phyloP scores from a whole-genome alignment of 345 rosid genomes.

The Populus deltoides region DNA sequence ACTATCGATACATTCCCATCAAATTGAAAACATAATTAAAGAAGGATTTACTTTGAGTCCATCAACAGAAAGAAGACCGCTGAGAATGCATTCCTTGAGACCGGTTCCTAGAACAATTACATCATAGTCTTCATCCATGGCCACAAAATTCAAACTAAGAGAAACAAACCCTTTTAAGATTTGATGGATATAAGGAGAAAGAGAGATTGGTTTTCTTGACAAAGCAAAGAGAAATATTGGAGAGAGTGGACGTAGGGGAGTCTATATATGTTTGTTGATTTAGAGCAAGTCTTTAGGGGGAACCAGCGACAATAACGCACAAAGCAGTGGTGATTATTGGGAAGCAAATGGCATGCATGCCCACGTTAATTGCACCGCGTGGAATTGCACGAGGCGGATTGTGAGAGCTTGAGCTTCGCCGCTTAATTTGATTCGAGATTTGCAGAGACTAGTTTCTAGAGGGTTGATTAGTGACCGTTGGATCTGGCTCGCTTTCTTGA shows the following conservation, averaged over 20 bases:
- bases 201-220: not conserved
- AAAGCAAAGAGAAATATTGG: not conserved
- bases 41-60: slow-evolving; percentile 67
- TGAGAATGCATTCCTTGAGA: slow-evolving; percentile 93
- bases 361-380: too few relatives aligned
- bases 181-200: not conserved
- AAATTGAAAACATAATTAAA: not conserved
- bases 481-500: not conserved
- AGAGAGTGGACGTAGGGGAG: not conserved
- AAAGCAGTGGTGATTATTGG: not conserved
- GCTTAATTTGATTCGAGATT: too few relatives aligned
- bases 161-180: not conserved
- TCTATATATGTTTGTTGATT: not conserved
- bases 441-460: not conserved
- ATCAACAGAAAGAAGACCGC: slow-evolving; percentile 89
- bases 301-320: slow-evolving; percentile 26
- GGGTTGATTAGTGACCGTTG: not conserved
- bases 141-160: not conserved
- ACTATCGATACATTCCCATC: not conserved
- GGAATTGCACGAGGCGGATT: too few relatives aligned
- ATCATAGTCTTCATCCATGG: slow-evolving; percentile 92
- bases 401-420: too few relatives aligned
- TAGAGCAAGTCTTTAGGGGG: slow-evolving; percentile 42
- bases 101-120: slow-evolving; percentile 96
- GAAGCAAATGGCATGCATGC: not conserved